Conservation (phyloP, 371 early-diverging fungal genomes). For the Mucor sp. region DNA sequence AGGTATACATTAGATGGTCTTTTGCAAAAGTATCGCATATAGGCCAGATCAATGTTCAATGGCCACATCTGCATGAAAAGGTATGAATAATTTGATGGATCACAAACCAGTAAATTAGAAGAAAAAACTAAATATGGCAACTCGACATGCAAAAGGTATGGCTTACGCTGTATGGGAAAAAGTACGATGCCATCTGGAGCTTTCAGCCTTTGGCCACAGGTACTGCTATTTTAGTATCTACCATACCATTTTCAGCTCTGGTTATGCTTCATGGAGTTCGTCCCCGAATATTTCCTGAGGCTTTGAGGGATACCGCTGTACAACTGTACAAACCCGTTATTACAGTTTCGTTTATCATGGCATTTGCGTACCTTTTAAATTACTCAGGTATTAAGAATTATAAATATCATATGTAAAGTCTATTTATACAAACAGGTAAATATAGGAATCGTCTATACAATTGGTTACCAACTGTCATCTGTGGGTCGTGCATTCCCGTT, state of each 20-base stretch:
- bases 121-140: not conserved
- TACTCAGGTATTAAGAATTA: slow-evolving; percentile 27
- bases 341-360: slow-evolving; percentile 47
- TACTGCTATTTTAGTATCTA: slow-evolving; percentile 37
- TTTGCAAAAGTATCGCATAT: slow-evolving; percentile 30
- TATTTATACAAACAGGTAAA: not conserved
- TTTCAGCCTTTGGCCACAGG: slow-evolving; percentile 50
- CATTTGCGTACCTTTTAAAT: slow-evolving; percentile 48
- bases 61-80: slow-evolving; percentile 40
- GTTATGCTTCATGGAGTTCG: slow-evolving; percentile 28
- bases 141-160: slow-evolving; percentile 21
- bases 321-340: slow-evolving; percentile 42
- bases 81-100: slow-evolving; percentile 3
- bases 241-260: slow-evolving; percentile 23
- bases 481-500: slow-evolving; percentile 48
- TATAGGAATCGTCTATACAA: slow-evolving; percentile 46
- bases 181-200: slow-evolving; percentile 42
- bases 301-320: slow-evolving; percentile 28
- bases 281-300: slow-evolving; percentile 16
- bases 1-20: slow-evolving; percentile 26
- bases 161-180: slow-evolving; percentile 42
- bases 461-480: slow-evolving; percentile 40
- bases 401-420: not conserved
- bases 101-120: not conserved
- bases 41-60: slow-evolving; percentile 33